Evolutionary conservation across 495 filamentous ascomycete genomes (phyloP).

Genomic region (Xylaria castorea): DNA sequence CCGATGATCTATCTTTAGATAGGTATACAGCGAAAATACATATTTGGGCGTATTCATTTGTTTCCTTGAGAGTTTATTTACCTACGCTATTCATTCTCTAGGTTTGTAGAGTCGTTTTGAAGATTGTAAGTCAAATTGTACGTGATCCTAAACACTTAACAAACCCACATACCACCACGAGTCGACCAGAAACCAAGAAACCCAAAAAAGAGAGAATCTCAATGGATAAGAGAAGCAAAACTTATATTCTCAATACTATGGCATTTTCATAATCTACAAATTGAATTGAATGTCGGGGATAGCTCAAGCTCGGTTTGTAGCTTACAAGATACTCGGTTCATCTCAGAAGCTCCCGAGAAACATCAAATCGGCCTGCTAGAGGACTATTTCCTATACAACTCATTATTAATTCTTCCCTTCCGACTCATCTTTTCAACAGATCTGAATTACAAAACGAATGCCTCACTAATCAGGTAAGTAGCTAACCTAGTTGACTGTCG

Average conservation of each 20-base stretch:
- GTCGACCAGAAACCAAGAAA: not conserved
- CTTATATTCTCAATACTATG: not conserved
- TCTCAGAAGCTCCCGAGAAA: not conserved
- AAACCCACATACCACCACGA: not conserved
- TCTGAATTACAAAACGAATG: not conserved
- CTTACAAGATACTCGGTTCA: not conserved
- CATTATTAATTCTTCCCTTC: not conserved
- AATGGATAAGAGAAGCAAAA: not conserved
- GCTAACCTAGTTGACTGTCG: no score
- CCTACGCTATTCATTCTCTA: not conserved
- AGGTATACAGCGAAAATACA: not conserved
- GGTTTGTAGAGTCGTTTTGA: not conserved
- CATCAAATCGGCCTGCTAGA: not conserved
- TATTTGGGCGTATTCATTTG: not conserved
- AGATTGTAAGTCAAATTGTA: not conserved
- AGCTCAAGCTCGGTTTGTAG: not conserved
- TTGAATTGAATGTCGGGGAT: not conserved
- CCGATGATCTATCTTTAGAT: slow-evolving; percentile 2
- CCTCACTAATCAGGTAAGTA: no score
- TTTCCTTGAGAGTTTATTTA: not conserved
- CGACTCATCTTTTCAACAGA: not conserved
- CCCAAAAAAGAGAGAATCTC: not conserved
- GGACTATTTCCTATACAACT: not conserved
- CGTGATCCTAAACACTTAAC: not conserved
- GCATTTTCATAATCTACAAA: not conserved